phyloP scores from a whole-genome alignment of 768 basidiomycete genomes.

The Basidioascus undulatus region DNA sequence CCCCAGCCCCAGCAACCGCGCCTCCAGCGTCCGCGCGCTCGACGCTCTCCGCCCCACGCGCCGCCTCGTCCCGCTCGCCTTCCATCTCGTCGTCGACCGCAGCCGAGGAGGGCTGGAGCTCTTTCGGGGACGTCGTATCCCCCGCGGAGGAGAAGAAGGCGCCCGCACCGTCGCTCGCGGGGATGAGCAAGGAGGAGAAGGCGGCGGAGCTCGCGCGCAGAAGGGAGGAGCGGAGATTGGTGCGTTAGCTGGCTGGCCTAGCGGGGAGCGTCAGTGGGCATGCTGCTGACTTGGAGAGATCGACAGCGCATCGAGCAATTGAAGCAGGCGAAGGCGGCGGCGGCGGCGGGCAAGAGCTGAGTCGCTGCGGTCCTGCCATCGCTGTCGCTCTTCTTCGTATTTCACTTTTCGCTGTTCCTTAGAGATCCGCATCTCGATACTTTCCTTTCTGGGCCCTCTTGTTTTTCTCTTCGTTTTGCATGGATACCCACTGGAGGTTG shows the following conservation, averaged over 20 bases:
- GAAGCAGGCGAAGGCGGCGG: conserved; percentile 59
- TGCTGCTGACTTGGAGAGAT: neutral
- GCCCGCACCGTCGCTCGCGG: conserved; percentile 9
- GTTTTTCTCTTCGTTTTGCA: too few relatives aligned
- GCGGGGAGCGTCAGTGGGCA: neutral
- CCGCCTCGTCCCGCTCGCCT: conserved; percentile 10
- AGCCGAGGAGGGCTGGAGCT: neutral
- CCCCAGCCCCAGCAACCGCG: neutral
- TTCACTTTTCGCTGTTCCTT: too few relatives aligned
- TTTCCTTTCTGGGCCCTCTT: too few relatives aligned
- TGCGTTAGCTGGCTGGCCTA: conserved; percentile 17
- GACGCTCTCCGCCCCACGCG: conserved; percentile 3
- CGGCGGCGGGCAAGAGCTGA: too few relatives aligned
- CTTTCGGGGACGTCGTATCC: neutral
- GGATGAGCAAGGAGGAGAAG: conserved; percentile 70
- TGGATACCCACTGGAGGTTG: too few relatives aligned
- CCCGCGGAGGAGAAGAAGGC: neutral
- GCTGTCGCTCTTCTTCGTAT: too few relatives aligned
- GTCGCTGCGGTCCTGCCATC: too few relatives aligned
- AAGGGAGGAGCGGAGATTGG: conserved; percentile 78
- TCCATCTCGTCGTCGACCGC: neutral
- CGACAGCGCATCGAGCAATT: conserved; percentile 45
- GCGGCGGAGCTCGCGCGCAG: conserved; percentile 75
- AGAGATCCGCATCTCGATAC: too few relatives aligned
- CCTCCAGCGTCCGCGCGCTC: conserved; percentile 6